A percentile compares a stretch with the other conserved stretches of the same genome.
Evolutionary conservation across 768 basidiomycete genomes (phyloP).

Genomic region (Pleurotus cornucopiae): DNA sequence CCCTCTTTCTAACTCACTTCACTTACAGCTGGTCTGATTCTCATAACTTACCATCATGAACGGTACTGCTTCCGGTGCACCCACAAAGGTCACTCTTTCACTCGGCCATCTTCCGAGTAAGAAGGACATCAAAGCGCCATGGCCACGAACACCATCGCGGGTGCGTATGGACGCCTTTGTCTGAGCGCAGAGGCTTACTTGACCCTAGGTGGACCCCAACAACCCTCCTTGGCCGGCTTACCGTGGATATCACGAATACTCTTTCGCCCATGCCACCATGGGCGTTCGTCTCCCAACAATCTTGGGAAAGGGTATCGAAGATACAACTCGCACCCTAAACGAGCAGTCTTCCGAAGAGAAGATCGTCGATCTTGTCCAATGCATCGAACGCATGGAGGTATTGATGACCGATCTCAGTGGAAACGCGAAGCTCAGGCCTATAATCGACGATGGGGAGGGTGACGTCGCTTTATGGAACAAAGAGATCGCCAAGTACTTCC

Average conservation of each 20-base stretch:
- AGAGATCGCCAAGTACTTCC: slow-evolving; percentile 91
- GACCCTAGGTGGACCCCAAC: slow-evolving; percentile 65
- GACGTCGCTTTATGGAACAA: slow-evolving; percentile 97
- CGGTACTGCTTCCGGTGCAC: slow-evolving; percentile 28
- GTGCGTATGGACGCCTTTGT: slow-evolving; percentile 28
- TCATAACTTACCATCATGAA: slow-evolving; percentile 11
- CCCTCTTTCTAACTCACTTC: neutral
- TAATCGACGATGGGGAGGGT: slow-evolving; percentile 86
- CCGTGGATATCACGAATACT: slow-evolving; percentile 78
- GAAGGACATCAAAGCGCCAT: slow-evolving; percentile 65
- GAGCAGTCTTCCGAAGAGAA: slow-evolving; percentile 78
- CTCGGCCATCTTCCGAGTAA: slow-evolving; percentile 74
- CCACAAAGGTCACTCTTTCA: slow-evolving; percentile 63
- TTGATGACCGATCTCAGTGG: slow-evolving; percentile 85
- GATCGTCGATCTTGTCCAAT: slow-evolving; percentile 78
- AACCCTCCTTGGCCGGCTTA: slow-evolving; percentile 83
- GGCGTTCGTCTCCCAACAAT: slow-evolving; percentile 94
- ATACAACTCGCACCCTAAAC: slow-evolving; percentile 85
- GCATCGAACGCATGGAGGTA: slow-evolving; percentile 85
- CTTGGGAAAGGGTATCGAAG: slow-evolving; percentile 92
- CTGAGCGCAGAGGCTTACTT: slow-evolving; percentile 1
- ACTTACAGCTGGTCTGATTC: neutral
- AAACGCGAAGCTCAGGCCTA: slow-evolving; percentile 80
- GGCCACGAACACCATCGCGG: slow-evolving; percentile 72
- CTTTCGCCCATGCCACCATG: slow-evolving; percentile 91